Evolutionary conservation across 768 basidiomycete genomes (phyloP).

Genomic region (Mycena alexandri): DNA sequence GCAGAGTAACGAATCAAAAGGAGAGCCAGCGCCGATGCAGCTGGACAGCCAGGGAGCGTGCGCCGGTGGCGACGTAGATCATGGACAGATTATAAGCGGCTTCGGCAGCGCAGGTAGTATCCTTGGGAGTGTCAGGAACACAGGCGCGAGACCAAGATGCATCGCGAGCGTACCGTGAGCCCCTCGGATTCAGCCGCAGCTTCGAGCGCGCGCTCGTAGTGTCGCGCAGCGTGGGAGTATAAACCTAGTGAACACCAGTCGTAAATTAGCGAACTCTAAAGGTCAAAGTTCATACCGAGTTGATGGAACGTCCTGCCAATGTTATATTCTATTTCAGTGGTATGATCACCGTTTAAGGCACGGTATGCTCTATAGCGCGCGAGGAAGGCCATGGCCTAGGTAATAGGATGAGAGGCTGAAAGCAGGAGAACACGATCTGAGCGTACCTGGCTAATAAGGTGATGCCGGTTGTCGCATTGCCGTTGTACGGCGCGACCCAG

Average conservation of each 20-base stretch:
- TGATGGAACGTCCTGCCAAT: conserved; percentile 94
- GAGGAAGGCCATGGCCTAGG: conserved; percentile 78
- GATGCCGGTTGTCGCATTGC: conserved; percentile 94
- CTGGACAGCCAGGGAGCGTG: conserved; percentile 74
- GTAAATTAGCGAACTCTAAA: not conserved
- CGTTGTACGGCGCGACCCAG: conserved; percentile 93
- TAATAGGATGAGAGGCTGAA: not conserved
- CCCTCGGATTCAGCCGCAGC: conserved; percentile 53
- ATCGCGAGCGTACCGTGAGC: conserved; percentile 34
- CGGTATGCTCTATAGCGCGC: conserved; percentile 82
- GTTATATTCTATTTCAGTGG: conserved; percentile 92
- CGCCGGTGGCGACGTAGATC: conserved; percentile 85
- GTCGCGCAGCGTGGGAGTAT: conserved; percentile 82
- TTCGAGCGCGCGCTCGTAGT: conserved; percentile 84
- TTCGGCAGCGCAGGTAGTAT: conserved; percentile 72
- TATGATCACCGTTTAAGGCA: conserved; percentile 53
- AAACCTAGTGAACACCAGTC: conserved; percentile 65
- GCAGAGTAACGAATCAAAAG: conserved; percentile 51
- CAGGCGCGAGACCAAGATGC: not conserved
- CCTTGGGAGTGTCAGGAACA: conserved; percentile 44
- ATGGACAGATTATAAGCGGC: conserved; percentile 91
- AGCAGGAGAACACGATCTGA: not conserved
- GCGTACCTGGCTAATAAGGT: conserved; percentile 77
- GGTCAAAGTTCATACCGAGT: conserved; percentile 68
- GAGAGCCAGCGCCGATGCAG: conserved; percentile 89